Evolutionary conservation across 2,329 filamentous ascomycete species (phyloP), one percentile per base, ranked within the genome.

Genomic region (Mycocentrospora acerina): DNA sequence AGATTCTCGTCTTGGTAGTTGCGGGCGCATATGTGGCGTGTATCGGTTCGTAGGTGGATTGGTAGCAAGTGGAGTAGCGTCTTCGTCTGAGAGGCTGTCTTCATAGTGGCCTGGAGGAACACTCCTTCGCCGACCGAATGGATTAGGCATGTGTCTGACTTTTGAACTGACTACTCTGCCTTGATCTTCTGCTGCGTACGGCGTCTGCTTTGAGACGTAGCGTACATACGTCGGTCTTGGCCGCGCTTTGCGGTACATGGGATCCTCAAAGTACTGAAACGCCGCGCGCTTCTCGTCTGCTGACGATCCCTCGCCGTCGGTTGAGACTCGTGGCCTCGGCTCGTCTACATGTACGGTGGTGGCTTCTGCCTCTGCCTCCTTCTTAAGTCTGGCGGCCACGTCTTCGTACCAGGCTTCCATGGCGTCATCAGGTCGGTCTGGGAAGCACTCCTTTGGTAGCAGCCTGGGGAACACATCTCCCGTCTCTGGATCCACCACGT

Each of bases 321-420:
- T 57, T 12, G 64, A 64, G 24, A 36, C 65, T 0, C 57, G 58
- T n/a, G 52, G 49, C 12, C 34, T 45, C 15, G 48, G 46, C n/a
- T 60, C 56, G 24, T 60, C 55, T n/a, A 53, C 48, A 2, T 55
- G 44, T 29, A 48, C 40, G 24, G 49, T 39, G 1, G 37, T 53
- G 4, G 50, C 47, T 63, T 64, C 61, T 15, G 55, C 57, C 27
- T 75, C 71, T 4, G 73, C 79, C 51, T 90, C 83, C 39, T 78
- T 74, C 45, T 82, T 80, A 32, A 95, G 69, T 51, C 80, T 81
- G 42, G 84, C 77, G 24, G 82, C 85, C 40, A 94, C 90, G 2
- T 77, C 74, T 51, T 86, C 82, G 62, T 97, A 90, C 91, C 93
- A 98, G 42, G 77, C 74, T 38, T 90, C 81, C 69, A 95, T 90